phyloP scores from a whole-genome alignment of 202 grass and related monocot genomes.

The Carex arenaria region DNA sequence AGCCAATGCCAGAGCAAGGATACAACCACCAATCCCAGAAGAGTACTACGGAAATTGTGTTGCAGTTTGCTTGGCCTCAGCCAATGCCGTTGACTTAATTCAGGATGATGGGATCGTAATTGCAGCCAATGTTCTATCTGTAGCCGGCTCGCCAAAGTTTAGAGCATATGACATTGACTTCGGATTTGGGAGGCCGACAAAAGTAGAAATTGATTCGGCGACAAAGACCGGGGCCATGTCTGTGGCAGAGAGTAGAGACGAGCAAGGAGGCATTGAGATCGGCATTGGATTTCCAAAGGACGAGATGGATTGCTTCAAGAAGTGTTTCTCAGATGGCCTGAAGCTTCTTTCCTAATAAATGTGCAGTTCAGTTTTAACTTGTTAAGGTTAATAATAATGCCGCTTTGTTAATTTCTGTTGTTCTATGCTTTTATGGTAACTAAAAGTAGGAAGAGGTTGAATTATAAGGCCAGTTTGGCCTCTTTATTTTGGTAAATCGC shows the following conservation, averaged over 20 bases:
- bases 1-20: background rate
- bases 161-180: constrained; percentile 30
- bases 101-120: background rate
- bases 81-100: background rate
- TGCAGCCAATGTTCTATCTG: background rate
- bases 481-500: too few species aligned
- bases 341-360: background rate
- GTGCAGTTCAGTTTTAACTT: background rate
- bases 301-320: constrained; percentile 24
- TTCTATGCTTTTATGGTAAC: background rate
- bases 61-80: background rate
- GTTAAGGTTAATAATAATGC: background rate
- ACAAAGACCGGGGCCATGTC: constrained; percentile 1
- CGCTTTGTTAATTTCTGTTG: too few species aligned
- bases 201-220: constrained; percentile 24
- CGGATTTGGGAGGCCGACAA: constrained; percentile 18
- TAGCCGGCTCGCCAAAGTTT: constrained; percentile 28
- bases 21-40: background rate
- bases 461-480: too few species aligned
- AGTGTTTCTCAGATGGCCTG: constrained; percentile 7
- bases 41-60: constrained; percentile 8
- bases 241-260: constrained; percentile 15
- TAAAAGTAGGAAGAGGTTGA: too few species aligned
- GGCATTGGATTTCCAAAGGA: constrained; percentile 7
- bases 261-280: constrained; percentile 30